Evolutionary conservation across 2,329 filamentous ascomycete species (phyloP).

Genomic region (Onygena corvina): DNA sequence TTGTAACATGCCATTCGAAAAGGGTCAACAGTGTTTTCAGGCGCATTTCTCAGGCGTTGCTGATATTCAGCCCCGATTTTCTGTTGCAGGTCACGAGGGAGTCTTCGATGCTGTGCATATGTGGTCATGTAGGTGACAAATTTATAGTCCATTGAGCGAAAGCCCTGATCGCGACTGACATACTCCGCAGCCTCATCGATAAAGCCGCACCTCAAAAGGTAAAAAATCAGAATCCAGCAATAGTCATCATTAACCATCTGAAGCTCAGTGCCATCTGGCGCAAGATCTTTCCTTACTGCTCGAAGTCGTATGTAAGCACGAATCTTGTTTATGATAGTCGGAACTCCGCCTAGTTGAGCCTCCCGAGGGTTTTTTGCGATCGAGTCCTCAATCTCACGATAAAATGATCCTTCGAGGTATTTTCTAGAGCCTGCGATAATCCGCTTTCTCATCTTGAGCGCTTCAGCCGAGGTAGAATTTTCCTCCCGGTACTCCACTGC

Average conservation of each 20-base stretch:
- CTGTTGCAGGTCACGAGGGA: constrained; percentile 68
- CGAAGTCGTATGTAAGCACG: constrained; percentile 82
- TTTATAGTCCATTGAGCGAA: constrained; percentile 80
- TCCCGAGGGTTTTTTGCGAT: constrained; percentile 77
- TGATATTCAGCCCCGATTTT: constrained; percentile 84
- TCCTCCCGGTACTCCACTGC: constrained; percentile 66
- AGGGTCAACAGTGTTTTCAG: constrained; percentile 78
- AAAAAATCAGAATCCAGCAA: constrained; percentile 91
- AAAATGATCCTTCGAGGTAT: constrained; percentile 73
- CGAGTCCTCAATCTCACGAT: constrained; percentile 60
- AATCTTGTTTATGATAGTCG: constrained; percentile 78
- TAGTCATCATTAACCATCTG: constrained; percentile 72
- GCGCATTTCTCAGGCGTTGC: constrained; percentile 69
- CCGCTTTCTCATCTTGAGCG: constrained; percentile 58
- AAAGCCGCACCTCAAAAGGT: constrained; percentile 73
- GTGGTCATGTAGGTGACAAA: constrained; percentile 79
- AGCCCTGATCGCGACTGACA: constrained; percentile 66
- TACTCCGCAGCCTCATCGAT: constrained; percentile 75
- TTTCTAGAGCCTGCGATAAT: constrained; percentile 68
- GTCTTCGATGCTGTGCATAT: constrained; percentile 66
- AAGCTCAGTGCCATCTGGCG: constrained; percentile 65
- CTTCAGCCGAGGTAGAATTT: constrained; percentile 50
- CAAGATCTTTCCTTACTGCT: constrained; percentile 67
- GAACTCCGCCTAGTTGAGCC: constrained; percentile 77
- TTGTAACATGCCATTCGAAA: constrained; percentile 98